These are phyloP conservation scores for Trametes coccinea DNA, from an alignment of 768 basidiomycete species.

Conservation along the genomic window DNA sequence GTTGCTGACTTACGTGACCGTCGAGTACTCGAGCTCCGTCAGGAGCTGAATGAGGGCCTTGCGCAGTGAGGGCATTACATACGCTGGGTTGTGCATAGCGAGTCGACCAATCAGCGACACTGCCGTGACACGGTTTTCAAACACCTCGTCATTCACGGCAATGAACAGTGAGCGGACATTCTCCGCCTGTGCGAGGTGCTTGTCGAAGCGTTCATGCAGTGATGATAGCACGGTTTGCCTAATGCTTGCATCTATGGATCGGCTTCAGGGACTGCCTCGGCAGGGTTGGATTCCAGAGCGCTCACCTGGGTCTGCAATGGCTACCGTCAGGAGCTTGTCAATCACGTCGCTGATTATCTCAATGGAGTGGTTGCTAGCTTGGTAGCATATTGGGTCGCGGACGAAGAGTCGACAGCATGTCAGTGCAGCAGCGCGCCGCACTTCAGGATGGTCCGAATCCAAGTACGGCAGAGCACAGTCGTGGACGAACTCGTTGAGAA, in stretches of 20 bases:
- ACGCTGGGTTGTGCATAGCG: slow-evolving; percentile 94
- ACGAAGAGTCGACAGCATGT: slow-evolving; percentile 93
- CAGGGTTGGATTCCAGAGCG: background rate
- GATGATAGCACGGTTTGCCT: slow-evolving; percentile 83
- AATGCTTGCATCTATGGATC: slow-evolving; percentile 66
- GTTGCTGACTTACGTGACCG: slow-evolving; percentile 63
- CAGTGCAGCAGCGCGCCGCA: slow-evolving; percentile 85
- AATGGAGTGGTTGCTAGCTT: slow-evolving; percentile 93
- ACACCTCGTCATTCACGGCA: slow-evolving; percentile 95
- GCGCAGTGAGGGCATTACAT: slow-evolving; percentile 96
- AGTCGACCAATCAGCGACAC: slow-evolving; percentile 90
- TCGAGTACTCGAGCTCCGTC: slow-evolving; percentile 96
- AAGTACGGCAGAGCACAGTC: slow-evolving; percentile 89
- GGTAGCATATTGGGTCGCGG: slow-evolving; percentile 93
- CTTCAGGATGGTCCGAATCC: slow-evolving; percentile 87
- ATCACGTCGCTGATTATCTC: slow-evolving; percentile 98
- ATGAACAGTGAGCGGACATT: slow-evolving; percentile 98
- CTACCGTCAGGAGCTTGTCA: slow-evolving; percentile 92
- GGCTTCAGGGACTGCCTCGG: background rate
- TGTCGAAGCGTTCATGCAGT: slow-evolving; percentile 92
- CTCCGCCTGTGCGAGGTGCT: slow-evolving; percentile 95
- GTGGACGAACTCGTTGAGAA: slow-evolving; percentile 94
- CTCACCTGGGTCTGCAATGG: slow-evolving; percentile 92
- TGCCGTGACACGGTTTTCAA: slow-evolving; percentile 90
- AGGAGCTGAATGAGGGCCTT: slow-evolving; percentile 95